Conservation (phyloP, 306 rosid genomes). For the Ziziphus jujuba region DNA sequence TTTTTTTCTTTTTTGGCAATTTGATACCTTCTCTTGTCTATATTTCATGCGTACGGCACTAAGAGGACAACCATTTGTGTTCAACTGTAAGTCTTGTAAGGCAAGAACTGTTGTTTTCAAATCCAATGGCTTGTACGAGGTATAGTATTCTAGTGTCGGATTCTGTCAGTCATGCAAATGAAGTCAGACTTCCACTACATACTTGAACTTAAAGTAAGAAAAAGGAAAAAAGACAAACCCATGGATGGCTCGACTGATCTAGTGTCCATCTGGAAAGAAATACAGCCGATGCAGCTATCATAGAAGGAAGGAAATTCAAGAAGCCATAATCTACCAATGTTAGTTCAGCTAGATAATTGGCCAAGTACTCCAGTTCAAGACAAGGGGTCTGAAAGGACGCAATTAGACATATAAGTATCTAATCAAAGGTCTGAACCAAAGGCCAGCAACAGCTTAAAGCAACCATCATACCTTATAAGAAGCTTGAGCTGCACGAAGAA, state of each 20-base stretch:
- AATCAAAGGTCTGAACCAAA: slow-evolving; percentile 17
- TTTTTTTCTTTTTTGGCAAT: not conserved
- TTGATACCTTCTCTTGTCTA: slow-evolving; percentile 67
- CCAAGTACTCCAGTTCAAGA: slow-evolving; percentile 83
- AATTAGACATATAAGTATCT: slow-evolving; percentile 14
- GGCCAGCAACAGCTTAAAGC: slow-evolving; percentile 15
- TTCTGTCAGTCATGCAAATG: slow-evolving; percentile 48
- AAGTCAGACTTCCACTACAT: slow-evolving; percentile 17
- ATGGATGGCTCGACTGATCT: slow-evolving; percentile 79
- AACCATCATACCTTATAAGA: slow-evolving; percentile 59
- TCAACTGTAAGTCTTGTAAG: slow-evolving; percentile 74
- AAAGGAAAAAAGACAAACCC: slow-evolving; percentile 58
- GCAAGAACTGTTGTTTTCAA: slow-evolving; percentile 70
- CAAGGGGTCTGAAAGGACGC: slow-evolving; percentile 57
- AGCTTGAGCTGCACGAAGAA: slow-evolving; percentile 91
- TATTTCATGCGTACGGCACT: slow-evolving; percentile 66
- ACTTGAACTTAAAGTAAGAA: slow-evolving; percentile 7
- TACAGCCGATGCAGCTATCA: slow-evolving; percentile 86
- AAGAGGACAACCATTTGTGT: slow-evolving; percentile 61
- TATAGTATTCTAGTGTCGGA: slow-evolving; percentile 75
- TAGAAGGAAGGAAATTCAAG: slow-evolving; percentile 74
- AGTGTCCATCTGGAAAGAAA: slow-evolving; percentile 92
- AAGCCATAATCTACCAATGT: slow-evolving; percentile 70
- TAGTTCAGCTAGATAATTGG: slow-evolving; percentile 82
- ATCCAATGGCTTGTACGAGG: slow-evolving; percentile 69